Conservation (phyloP, 306 rosid genomes). For the Luffa aegyptiaca region DNA sequence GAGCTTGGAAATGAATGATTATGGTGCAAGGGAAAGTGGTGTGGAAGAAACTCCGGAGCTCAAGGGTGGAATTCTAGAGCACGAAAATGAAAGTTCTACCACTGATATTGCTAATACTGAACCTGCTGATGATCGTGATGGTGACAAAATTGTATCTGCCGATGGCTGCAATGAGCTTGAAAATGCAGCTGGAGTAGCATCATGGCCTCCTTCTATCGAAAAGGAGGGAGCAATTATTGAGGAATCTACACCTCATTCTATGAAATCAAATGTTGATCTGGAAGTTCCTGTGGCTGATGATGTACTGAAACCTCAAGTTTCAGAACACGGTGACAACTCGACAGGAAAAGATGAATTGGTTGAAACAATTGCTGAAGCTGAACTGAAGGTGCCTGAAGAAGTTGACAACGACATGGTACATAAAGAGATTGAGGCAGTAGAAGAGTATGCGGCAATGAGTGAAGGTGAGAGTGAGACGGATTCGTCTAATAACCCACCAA, state of each 20-base stretch:
- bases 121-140: background rate
- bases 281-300: background rate
- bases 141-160: background rate
- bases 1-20: background rate
- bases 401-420: background rate
- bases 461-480: constrained; percentile 10
- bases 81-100: background rate
- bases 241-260: background rate
- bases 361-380: background rate
- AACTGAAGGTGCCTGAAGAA: background rate
- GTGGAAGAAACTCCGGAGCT: background rate
- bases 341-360: background rate
- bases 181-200: background rate
- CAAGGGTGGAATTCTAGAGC: background rate
- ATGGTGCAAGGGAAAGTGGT: background rate
- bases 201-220: background rate
- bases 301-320: background rate
- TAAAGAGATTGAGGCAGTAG: background rate
- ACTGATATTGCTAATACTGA: background rate
- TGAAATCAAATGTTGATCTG: background rate
- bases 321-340: background rate
- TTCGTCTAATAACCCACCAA: background rate
- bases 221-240: background rate
- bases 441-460: constrained; percentile 16
- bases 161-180: background rate